phyloP scores from a whole-genome alignment of 345 rosid genomes.

The Pseudoturritis turrita region DNA sequence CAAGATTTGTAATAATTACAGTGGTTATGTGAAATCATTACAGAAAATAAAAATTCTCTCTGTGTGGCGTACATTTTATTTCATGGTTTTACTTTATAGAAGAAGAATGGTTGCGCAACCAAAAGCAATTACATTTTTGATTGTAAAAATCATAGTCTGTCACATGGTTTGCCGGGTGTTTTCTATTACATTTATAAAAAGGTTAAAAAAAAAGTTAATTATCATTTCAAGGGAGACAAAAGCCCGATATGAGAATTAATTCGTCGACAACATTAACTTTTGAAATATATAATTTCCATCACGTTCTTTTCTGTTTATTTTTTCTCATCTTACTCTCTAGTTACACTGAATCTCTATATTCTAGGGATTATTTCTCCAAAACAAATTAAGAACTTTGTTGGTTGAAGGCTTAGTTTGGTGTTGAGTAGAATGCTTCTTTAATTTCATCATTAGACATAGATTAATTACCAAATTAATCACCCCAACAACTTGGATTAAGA shows the following conservation, averaged over 20 bases:
- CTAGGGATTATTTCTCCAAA: neutral
- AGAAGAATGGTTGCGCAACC: neutral
- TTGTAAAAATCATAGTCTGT: neutral
- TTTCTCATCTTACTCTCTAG: neutral
- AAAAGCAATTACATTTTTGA: neutral
- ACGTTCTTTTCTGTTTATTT: neutral
- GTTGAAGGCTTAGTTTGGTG: neutral
- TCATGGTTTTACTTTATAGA: constrained; percentile 22
- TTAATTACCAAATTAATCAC: constrained; percentile 12
- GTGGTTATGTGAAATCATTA: constrained; percentile 30
- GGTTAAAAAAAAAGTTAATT: neutral
- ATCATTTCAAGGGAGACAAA: constrained; percentile 12
- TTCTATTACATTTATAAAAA: neutral
- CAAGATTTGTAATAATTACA: constrained; percentile 35
- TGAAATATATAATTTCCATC: neutral
- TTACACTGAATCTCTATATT: neutral
- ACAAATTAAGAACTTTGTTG: neutral
- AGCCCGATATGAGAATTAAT: neutral
- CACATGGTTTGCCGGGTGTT: neutral
- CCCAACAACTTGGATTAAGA: constrained; percentile 27
- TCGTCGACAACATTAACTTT: neutral
- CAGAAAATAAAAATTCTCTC: neutral
- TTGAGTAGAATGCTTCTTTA: neutral
- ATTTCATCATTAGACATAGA: constrained; percentile 20
- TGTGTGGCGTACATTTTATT: constrained; percentile 1